Percentiles rank a stretch among this genome's conserved stretches.
Evolutionary conservation across 2,329 filamentous ascomycete genomes (phyloP).

Genomic region (Malbranchea zuffiana): DNA sequence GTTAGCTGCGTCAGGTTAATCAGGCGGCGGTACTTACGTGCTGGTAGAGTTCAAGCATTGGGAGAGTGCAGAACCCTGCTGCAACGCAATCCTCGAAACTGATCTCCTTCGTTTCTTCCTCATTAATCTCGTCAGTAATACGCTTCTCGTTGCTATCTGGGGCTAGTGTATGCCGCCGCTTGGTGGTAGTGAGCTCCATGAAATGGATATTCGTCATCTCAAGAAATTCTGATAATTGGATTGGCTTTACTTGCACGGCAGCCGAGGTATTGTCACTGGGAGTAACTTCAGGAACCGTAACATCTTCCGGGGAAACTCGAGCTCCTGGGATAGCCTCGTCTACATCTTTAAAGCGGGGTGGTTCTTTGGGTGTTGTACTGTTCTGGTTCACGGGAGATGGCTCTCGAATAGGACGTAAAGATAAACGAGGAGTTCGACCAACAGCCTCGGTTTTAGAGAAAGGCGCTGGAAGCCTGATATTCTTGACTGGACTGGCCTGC

Average conservation of each 20-base stretch:
- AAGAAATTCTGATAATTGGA: constrained; percentile 83
- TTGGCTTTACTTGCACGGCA: constrained; percentile 42
- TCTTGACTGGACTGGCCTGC: constrained; percentile 67
- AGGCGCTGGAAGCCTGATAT: constrained; percentile 57
- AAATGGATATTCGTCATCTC: constrained; percentile 95
- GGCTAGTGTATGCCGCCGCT: constrained; percentile 72
- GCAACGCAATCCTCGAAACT: constrained; percentile 67
- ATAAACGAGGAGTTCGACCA: constrained; percentile 45
- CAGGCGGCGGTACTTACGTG: constrained; percentile 47
- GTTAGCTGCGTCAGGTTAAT: background rate
- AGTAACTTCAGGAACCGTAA: constrained; percentile 25
- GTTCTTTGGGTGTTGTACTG: constrained; percentile 22
- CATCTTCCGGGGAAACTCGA: constrained; percentile 14
- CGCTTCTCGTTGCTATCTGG: constrained; percentile 37
- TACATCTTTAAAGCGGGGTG: constrained; percentile 19
- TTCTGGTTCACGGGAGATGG: constrained; percentile 21
- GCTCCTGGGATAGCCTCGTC: background rate
- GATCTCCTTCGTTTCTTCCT: constrained; percentile 22
- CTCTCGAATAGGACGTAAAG: constrained; percentile 32
- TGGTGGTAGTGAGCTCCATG: constrained; percentile 96
- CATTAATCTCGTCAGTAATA: constrained; percentile 17
- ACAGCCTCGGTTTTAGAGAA: constrained; percentile 56
- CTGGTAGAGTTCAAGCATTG: constrained; percentile 88
- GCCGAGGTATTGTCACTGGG: background rate
- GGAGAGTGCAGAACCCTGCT: constrained; percentile 80